Evolutionary conservation across 441 rosid genomes (phyloP).

Genomic region (Adansonia grandidieri): DNA sequence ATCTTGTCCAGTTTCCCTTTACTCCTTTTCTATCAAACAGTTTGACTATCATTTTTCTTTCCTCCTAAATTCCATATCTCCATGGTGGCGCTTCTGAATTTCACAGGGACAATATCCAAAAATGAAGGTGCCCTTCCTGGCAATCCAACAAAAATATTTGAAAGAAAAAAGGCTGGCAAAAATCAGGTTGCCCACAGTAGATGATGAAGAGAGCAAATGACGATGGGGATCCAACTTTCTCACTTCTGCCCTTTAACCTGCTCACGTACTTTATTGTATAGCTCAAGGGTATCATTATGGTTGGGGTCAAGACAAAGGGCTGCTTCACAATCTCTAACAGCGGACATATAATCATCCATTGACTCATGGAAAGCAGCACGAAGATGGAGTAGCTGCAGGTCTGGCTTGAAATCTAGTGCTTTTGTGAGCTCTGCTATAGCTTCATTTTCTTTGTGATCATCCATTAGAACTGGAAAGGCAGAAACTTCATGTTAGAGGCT

Average conservation of each 20-base stretch:
- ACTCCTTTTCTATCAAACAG: constrained; percentile 25
- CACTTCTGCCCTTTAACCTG: constrained; percentile 42
- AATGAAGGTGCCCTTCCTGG: constrained; percentile 37
- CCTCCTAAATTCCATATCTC: constrained; percentile 21
- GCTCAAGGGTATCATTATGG: constrained; percentile 64
- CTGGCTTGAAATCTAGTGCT: constrained; percentile 86
- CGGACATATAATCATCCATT: constrained; percentile 56
- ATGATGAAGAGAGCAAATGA: constrained; percentile 17
- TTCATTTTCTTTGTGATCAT: constrained; percentile 88
- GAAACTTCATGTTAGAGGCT: constrained; percentile 20
- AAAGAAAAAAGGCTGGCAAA: constrained; percentile 33
- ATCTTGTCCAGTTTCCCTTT: constrained; percentile 37
- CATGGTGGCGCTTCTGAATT: constrained; percentile 16
- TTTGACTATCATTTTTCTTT: constrained; percentile 23
- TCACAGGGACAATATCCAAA: constrained; percentile 41
- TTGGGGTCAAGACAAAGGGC: constrained; percentile 85
- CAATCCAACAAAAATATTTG: constrained; percentile 17
- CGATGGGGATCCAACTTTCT: constrained; percentile 26
- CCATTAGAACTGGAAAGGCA: constrained; percentile 33
- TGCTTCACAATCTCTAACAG: constrained; percentile 89
- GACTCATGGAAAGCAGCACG: constrained; percentile 94
- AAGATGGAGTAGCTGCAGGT: constrained; percentile 89
- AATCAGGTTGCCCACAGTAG: constrained; percentile 30
- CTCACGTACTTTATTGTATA: constrained; percentile 59
- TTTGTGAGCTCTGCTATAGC: constrained; percentile 83